phyloP scores from a whole-genome alignment of 345 rosid genomes.

The Rhodomyrtus tomentosa region DNA sequence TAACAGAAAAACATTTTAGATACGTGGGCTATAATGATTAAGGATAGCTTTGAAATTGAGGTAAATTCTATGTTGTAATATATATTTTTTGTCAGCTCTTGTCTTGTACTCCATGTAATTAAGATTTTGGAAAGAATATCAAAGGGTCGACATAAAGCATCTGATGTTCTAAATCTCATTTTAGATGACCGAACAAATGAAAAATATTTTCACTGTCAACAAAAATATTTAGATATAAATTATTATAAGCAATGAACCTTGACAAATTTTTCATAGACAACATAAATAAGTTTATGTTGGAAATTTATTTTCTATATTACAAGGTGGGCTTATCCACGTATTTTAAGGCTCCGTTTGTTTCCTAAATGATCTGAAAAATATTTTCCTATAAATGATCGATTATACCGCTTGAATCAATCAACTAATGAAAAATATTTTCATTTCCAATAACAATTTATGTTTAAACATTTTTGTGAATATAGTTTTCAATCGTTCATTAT shows the following conservation, averaged over 20 bases:
- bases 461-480: too few species aligned
- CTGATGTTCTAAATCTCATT: not conserved
- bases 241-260: not conserved
- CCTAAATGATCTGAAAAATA: too few species aligned
- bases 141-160: fast-evolving
- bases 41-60: not conserved
- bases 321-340: too few species aligned
- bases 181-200: not conserved
- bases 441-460: too few species aligned
- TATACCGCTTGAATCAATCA: too few species aligned
- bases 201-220: not conserved
- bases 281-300: not conserved
- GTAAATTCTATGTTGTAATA: not conserved
- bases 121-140: not conserved
- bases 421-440: too few species aligned
- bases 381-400: too few species aligned
- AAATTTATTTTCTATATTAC: not conserved
- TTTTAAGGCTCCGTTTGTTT: too few species aligned
- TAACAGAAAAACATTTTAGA: not conserved
- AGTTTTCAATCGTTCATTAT: too few species aligned
- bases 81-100: not conserved
- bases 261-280: not conserved
- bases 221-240: not conserved
- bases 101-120: not conserved
- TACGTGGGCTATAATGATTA: not conserved